Evolutionary conservation across 2,329 filamentous ascomycete species (phyloP).

Genomic region (Fusarium graminum): DNA sequence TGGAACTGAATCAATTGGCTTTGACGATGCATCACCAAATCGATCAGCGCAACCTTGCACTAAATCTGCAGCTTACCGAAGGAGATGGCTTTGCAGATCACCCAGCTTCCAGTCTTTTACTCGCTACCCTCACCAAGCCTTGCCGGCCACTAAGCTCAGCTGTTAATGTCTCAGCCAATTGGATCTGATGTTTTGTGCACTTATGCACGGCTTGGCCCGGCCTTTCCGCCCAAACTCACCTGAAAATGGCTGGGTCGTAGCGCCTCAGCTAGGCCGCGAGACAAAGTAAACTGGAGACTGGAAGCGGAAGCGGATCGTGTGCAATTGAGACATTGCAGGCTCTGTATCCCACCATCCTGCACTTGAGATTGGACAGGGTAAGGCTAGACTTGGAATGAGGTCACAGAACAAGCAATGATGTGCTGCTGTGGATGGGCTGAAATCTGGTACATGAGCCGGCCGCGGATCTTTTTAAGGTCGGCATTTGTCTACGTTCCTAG

Average conservation of each 20-base stretch:
- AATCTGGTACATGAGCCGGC: neutral
- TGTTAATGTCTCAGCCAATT: neutral
- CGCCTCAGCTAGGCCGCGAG: neutral
- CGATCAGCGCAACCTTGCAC: neutral
- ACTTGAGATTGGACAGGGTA: neutral
- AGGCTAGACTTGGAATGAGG: neutral
- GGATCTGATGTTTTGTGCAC: neutral
- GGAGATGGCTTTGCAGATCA: neutral
- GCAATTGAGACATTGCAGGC: neutral
- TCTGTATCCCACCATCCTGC: neutral
- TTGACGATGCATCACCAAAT: neutral
- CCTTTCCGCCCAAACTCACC: neutral
- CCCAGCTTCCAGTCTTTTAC: neutral
- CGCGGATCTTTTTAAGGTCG: neutral
- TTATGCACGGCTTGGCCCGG: neutral
- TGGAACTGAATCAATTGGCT: neutral
- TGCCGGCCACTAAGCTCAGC: neutral
- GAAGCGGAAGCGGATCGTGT: slow-evolving; percentile 8
- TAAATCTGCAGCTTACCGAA: neutral
- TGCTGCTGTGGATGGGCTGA: neutral
- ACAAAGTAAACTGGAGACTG: neutral
- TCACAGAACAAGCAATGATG: slow-evolving; percentile 8
- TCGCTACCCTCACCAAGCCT: neutral
- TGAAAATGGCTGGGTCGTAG: neutral
- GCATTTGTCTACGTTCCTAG: neutral